Evolutionary conservation across 352 stramenopile genomes (phyloP).

Genomic region (Pythium apleroticum): DNA sequence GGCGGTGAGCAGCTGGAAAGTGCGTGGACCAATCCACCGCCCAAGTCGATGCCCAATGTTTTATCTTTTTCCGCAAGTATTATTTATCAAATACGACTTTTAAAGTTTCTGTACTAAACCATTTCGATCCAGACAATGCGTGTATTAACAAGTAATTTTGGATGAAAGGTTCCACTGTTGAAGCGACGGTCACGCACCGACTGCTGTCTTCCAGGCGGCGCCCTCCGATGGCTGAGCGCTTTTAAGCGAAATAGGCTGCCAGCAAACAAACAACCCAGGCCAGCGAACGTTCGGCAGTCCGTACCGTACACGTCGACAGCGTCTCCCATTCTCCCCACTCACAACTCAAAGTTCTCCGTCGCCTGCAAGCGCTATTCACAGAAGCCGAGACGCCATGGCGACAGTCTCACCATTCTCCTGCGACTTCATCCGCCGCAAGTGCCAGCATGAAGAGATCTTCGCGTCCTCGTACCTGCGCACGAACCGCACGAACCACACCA

Average conservation of each 20-base stretch:
- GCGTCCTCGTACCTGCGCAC: conserved; percentile 6
- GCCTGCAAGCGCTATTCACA: neutral
- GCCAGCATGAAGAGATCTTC: conserved; percentile 12
- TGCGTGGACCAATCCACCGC: neutral
- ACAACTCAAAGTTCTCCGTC: neutral
- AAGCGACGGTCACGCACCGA: neutral
- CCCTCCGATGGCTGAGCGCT: neutral
- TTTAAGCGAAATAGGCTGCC: no score
- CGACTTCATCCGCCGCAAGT: neutral
- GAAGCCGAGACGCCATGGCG: no score
- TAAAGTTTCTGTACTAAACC: no score
- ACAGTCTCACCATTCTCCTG: neutral
- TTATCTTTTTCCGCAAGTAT: neutral
- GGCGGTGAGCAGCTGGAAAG: neutral
- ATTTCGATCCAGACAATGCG: neutral
- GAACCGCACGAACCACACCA: conserved; percentile 15
- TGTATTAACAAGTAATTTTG: neutral
- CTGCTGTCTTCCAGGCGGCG: neutral
- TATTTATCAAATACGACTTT: no score
- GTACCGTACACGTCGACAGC: no score
- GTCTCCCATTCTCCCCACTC: neutral
- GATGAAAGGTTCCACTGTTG: neutral
- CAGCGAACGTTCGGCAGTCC: no score
- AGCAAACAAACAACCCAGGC: no score
- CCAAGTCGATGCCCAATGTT: neutral